Base-by-base conservation (phyloP, 129 eudicot species). In the Flaveria linearis region DNA sequence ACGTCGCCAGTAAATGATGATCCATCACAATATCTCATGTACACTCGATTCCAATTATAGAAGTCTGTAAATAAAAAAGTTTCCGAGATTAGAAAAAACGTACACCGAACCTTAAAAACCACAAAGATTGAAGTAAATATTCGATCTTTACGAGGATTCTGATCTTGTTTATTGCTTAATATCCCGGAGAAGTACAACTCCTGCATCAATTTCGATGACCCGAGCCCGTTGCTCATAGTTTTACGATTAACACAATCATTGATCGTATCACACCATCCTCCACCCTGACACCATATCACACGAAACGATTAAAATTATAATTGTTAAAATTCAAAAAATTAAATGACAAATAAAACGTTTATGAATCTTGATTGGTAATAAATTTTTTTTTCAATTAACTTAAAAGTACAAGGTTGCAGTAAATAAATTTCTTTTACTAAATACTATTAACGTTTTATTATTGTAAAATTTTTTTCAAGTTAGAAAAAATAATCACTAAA, bases 21-120 rank as follows among this genome's bases (percentile, higher is more conserved):
- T 8, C 92, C 92, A 14, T 88, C 92, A 78, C 92, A 88, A n/a
- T 88, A 88, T 64, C 87, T 77, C 82, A 88, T 82, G 46, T 73
- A 20, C 14, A 85, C 84, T 67, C 89, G 78, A 66, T 85, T 88
- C 92, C 92, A 88, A 16, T 88, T 85, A 46, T 85, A 83, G 79
- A 88, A 88, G 49, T 81, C 89, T 88, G 80, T 42, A 76, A 68
- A 56, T 18, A 80, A 7, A 73, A 55, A 43, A 7, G 2, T 2
- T 25, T 15, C 57, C 22, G 3, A 64, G 9, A 26, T 71, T 46
- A 72, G 11, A 70, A 50, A 28, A 11, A n/a, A n/a, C n/a, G n/a
- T n/a, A 73, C 52, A 74, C 4, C 1, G 3, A 30, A 30, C 22
- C 47, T 3, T 46, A 17, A 23, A 22, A 65, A 0, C 23, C 5